These are phyloP conservation scores for Cerrena zonata DNA, from an alignment of 1,284 basidiomycete genomes.

Conservation along the genomic window DNA sequence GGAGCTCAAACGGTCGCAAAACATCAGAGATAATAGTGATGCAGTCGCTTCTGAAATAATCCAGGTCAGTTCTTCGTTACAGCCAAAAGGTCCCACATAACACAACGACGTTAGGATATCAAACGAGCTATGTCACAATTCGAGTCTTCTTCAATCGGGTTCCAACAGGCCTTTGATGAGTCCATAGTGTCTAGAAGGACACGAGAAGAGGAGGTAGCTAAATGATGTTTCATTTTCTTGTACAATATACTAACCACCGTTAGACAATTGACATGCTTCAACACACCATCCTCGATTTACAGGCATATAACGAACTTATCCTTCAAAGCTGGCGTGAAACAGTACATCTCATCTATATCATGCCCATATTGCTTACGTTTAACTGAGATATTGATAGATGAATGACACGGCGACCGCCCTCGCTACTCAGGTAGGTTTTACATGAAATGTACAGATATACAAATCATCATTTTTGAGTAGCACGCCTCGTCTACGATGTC, in stretches of 20 bases:
- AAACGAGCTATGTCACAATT: not conserved
- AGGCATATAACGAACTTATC: too few species aligned
- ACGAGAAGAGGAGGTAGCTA: not conserved
- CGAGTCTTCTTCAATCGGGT: not conserved
- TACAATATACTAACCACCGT: too few species aligned
- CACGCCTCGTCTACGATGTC: not conserved
- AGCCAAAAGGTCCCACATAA: not conserved
- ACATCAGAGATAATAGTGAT: slow-evolving; percentile 24
- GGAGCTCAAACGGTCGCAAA: slow-evolving; percentile 43
- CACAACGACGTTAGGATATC: not conserved
- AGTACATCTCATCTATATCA: too few species aligned
- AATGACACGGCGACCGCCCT: not conserved
- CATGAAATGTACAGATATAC: not conserved
- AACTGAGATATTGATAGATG: not conserved
- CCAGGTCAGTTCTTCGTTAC: slow-evolving; percentile 23
- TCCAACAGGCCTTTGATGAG: not conserved
- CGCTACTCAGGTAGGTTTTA: not conserved
- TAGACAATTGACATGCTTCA: too few species aligned
- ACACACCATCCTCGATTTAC: too few species aligned
- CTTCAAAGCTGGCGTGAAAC: too few species aligned
- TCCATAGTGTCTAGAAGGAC: not conserved
- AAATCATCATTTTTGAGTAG: not conserved
- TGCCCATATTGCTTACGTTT: too few species aligned
- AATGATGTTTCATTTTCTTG: not conserved
- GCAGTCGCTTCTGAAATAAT: slow-evolving; percentile 23